Evolutionary conservation across 495 filamentous ascomycete genomes (phyloP).

Genomic region (Aspergillus baeticus): DNA sequence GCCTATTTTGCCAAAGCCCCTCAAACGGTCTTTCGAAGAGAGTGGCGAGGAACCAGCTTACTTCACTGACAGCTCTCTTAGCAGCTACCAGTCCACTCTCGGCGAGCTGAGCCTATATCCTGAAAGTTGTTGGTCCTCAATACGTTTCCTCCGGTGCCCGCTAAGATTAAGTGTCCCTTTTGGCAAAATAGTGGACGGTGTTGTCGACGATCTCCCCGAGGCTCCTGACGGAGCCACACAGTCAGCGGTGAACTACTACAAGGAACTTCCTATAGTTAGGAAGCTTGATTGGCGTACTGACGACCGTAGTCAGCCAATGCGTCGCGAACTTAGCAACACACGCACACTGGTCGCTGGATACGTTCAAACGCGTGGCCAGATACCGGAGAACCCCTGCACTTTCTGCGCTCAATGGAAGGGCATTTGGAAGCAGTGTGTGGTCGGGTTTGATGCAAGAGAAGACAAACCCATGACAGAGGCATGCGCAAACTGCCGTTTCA

Average conservation of each 20-base stretch:
- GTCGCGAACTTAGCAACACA: neutral
- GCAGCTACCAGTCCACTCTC: too few species aligned
- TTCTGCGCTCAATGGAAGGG: neutral
- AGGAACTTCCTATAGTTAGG: neutral
- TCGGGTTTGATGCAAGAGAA: neutral
- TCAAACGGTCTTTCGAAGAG: too few species aligned
- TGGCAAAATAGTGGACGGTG: neutral
- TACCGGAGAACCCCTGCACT: conserved; percentile 1
- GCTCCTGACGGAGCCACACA: neutral
- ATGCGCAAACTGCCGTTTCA: conserved; percentile 14
- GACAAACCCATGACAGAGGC: neutral
- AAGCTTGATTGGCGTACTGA: conserved; percentile 14
- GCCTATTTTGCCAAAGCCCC: too few species aligned
- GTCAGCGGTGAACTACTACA: neutral
- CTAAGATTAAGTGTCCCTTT: too few species aligned
- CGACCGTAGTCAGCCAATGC: neutral
- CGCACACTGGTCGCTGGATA: conserved; percentile 1
- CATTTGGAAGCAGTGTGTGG: conserved; percentile 10
- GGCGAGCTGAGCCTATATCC: too few species aligned
- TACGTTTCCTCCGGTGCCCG: too few species aligned
- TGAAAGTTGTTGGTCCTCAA: too few species aligned
- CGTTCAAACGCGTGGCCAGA: conserved; percentile 10
- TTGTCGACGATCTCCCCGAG: conserved; percentile 6
- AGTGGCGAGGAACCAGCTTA: too few species aligned
- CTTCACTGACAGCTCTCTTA: too few species aligned